Percentiles rank a stretch among this genome's conserved stretches.
Evolutionary conservation across 2,329 filamentous ascomycete genomes (phyloP).

Genomic region (Daldinia eschscholtzii): DNA sequence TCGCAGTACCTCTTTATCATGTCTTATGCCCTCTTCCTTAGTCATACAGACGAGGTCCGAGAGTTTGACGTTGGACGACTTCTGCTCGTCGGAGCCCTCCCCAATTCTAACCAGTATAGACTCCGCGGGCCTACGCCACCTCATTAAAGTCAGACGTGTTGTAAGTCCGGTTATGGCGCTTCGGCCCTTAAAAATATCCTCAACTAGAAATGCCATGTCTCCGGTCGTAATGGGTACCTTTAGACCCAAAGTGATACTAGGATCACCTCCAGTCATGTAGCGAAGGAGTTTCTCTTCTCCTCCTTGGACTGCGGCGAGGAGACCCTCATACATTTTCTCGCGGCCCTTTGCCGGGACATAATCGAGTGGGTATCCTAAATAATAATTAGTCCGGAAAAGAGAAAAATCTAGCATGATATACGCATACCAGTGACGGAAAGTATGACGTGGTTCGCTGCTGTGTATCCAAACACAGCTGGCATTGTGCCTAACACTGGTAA

Average conservation of each 20-base stretch:
- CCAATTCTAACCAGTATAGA: conserved; percentile 73
- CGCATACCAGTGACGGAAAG: conserved; percentile 72
- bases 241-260: conserved; percentile 73
- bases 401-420: background rate
- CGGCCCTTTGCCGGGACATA: conserved; percentile 84
- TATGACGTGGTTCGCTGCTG: conserved; percentile 92
- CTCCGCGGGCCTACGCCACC: conserved; percentile 78
- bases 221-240: conserved; percentile 81
- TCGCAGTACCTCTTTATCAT: conserved; percentile 83
- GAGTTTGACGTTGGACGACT: conserved; percentile 71
- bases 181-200: conserved; percentile 87
- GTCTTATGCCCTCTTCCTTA: conserved; percentile 62
- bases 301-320: conserved; percentile 80
- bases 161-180: conserved; percentile 86
- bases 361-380: conserved; percentile 81
- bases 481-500: conserved; percentile 95
- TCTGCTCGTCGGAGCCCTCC: conserved; percentile 78
- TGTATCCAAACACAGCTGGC: conserved; percentile 95
- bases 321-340: conserved; percentile 92
- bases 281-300: conserved; percentile 81
- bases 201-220: conserved; percentile 88
- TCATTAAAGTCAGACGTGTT: conserved; percentile 81
- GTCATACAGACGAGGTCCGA: conserved; percentile 54
- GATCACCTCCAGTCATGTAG: conserved; percentile 59
- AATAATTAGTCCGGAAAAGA: background rate